These are phyloP conservation scores for Fistulinella prunicolor DNA, from an alignment of 768 basidiomycete species.

Conservation along the genomic window DNA sequence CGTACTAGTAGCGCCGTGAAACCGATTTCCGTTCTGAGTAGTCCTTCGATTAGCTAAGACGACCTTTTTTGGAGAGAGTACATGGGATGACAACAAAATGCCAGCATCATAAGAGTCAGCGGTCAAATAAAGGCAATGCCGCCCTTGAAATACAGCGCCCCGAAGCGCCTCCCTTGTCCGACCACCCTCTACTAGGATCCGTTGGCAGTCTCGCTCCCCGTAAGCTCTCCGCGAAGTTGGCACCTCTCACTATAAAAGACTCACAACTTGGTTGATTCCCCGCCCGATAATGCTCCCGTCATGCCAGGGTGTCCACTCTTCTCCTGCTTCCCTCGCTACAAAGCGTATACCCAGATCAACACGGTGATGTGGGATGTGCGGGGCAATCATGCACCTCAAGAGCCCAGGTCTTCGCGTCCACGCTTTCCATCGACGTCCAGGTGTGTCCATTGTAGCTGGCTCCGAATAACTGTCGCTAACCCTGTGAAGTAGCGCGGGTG, in stretches of 20 bases:
- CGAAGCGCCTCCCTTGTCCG: slow-evolving; percentile 14
- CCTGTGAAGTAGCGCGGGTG: slow-evolving; percentile 6
- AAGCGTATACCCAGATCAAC: slow-evolving; percentile 33
- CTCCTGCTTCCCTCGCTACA: slow-evolving; percentile 33
- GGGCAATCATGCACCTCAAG: slow-evolving; percentile 12
- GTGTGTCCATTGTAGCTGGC: slow-evolving; percentile 13
- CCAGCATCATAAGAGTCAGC: slow-evolving; percentile 11
- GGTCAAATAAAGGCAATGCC: slow-evolving; percentile 30
- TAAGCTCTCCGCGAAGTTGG: slow-evolving; percentile 12
- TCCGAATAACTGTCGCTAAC: background rate
- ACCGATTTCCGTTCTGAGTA: background rate
- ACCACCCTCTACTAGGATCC: slow-evolving; percentile 25
- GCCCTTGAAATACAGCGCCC: slow-evolving; percentile 20
- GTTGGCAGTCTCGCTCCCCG: slow-evolving; percentile 20
- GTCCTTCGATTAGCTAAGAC: slow-evolving; percentile 17
- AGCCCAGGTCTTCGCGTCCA: slow-evolving; percentile 12
- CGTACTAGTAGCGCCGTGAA: too few species aligned
- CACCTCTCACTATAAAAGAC: slow-evolving; percentile 26
- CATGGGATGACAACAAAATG: slow-evolving; percentile 1
- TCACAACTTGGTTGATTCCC: background rate
- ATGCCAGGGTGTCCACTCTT: slow-evolving; percentile 33
- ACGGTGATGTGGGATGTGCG: slow-evolving; percentile 29
- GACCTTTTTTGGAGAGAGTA: slow-evolving; percentile 17
- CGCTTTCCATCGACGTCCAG: slow-evolving; percentile 12
- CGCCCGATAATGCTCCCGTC: slow-evolving; percentile 10